These are phyloP conservation scores for Echites panduratus DNA, from an alignment of 257 asterid genomes.

Conservation along the genomic window DNA sequence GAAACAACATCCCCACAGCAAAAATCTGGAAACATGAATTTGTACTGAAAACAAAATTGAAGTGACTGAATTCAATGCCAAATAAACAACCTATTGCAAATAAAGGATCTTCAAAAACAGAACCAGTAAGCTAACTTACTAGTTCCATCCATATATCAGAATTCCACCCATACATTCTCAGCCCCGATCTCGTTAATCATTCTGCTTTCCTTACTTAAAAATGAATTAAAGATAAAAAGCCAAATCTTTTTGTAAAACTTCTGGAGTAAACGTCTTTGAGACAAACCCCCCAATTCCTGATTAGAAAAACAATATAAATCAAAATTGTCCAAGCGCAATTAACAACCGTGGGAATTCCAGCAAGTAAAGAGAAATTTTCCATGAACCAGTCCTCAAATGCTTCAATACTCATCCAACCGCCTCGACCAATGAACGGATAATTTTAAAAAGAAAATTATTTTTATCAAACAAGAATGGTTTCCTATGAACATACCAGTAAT, in stretches of 20 bases:
- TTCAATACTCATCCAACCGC: neutral
- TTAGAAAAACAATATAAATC: neutral
- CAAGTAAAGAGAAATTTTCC: neutral
- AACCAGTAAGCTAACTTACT: neutral
- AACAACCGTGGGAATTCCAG: neutral
- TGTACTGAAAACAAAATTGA: neutral
- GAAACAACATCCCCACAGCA: neutral
- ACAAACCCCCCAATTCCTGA: slow-evolving; percentile 5
- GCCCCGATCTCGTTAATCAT: neutral
- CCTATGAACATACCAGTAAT: slow-evolving; percentile 56
- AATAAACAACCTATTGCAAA: neutral
- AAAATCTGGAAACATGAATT: neutral
- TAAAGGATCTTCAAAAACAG: neutral
- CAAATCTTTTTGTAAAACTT: neutral
- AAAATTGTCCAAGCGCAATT: neutral
- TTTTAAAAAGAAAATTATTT: slow-evolving; percentile 1
- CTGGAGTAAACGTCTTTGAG: neutral
- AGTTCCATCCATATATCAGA: neutral
- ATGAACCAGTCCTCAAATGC: neutral
- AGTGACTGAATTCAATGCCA: neutral
- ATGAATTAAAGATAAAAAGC: neutral
- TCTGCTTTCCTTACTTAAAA: neutral
- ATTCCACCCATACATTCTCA: neutral
- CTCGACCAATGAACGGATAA: slow-evolving; percentile 1
- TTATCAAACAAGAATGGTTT: neutral